phyloP scores from a whole-genome alignment of 2,329 filamentous ascomycete species.

The Pseudogymnoascus sp. region DNA sequence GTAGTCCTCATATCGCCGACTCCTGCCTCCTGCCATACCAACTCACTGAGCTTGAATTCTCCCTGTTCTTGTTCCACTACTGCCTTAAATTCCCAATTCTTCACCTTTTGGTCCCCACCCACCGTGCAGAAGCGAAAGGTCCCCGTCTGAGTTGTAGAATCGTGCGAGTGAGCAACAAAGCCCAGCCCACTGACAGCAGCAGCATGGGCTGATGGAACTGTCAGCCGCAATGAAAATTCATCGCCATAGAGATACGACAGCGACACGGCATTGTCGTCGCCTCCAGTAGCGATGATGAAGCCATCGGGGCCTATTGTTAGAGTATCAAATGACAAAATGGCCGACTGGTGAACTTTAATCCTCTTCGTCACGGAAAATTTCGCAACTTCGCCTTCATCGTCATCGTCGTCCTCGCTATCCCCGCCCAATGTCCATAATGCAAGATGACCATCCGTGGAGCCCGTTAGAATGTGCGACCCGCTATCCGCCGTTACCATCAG shows the following conservation, averaged over 20 bases:
- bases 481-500: conserved; percentile 32
- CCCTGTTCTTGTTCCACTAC: not conserved
- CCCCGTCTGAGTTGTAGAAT: not conserved
- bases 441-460: conserved; percentile 74
- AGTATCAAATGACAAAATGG: conserved; percentile 59
- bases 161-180: not conserved
- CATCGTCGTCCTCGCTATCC: conserved; percentile 10
- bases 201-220: conserved; percentile 55
- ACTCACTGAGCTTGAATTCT: not conserved
- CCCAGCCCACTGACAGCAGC: conserved; percentile 56
- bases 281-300: conserved; percentile 54
- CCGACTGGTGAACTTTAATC: conserved; percentile 64
- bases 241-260: conserved; percentile 37
- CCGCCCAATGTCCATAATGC: conserved; percentile 44
- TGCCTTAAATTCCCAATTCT: conserved; percentile 34
- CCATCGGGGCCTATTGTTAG: conserved; percentile 26
- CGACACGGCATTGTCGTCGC: conserved; percentile 78
- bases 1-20: not conserved
- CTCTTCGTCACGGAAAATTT: conserved; percentile 4
- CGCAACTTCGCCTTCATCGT: not conserved
- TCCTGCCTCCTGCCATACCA: not conserved
- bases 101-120: conserved; percentile 40
- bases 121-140: conserved; percentile 26
- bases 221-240: conserved; percentile 18
- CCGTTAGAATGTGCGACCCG: conserved; percentile 45